Percentiles rank a stretch among this genome's conserved stretches.
Conservation (phyloP, 2,329 filamentous ascomycete genomes). For the Aspergillus latus region DNA sequence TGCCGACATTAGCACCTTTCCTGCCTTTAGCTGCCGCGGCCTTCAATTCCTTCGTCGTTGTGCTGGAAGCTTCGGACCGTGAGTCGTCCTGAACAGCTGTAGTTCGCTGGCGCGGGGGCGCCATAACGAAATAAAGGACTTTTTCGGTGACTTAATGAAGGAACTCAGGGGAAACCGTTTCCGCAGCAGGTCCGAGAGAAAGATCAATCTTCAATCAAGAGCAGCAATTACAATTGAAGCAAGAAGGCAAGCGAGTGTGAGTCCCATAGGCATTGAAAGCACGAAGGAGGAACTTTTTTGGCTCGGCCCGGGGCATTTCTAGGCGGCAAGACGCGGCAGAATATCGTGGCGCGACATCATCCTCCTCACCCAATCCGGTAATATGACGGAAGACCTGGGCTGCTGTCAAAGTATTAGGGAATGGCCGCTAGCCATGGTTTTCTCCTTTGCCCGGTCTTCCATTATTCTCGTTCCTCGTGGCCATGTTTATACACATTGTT, state of each 20-base stretch:
- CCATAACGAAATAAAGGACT: conserved; percentile 34
- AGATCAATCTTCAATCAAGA: not conserved
- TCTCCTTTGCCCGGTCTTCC: not conserved
- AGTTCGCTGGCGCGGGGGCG: conserved; percentile 47
- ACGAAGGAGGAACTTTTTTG: conserved; percentile 20
- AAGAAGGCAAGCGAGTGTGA: not conserved
- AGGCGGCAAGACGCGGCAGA: conserved; percentile 36
- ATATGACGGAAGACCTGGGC: conserved; percentile 13
- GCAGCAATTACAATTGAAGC: conserved; percentile 9
- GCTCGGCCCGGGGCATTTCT: conserved; percentile 17
- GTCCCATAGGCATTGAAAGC: conserved; percentile 11
- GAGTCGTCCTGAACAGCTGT: conserved; percentile 45
- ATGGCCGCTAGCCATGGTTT: not conserved
- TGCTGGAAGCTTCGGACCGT: conserved; percentile 50
- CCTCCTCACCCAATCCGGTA: conserved; percentile 17
- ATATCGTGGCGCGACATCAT: conserved; percentile 29
- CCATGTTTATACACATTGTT: not conserved
- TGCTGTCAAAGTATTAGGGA: not conserved
- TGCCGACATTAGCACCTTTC: conserved; percentile 26
- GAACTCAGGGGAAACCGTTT: not conserved
- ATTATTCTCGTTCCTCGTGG: not conserved
- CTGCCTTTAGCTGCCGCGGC: conserved; percentile 33
- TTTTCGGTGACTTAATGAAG: conserved; percentile 9
- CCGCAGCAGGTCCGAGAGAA: not conserved
- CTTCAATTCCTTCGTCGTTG: conserved; percentile 41